Percentiles rank a stretch among this genome's conserved stretches.
These are phyloP conservation scores for Adansonia madagascariensis DNA, from an alignment of 441 rosid genomes.

Conservation along the genomic window DNA sequence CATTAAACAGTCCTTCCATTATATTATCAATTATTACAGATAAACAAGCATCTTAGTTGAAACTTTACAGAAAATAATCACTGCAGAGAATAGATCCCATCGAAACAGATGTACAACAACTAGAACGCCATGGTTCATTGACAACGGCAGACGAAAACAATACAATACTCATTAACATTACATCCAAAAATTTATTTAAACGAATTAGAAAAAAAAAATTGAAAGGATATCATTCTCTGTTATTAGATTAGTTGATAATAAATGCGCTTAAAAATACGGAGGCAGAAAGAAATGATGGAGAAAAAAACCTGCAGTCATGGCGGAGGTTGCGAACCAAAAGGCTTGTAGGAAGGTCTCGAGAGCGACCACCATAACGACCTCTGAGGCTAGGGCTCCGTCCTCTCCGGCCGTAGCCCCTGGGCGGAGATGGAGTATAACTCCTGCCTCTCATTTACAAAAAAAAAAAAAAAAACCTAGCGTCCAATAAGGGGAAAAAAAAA, in stretches of 20 bases:
- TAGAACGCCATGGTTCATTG: neutral
- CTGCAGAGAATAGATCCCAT: too few relatives aligned
- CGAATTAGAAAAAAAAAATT: neutral
- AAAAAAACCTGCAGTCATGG: constrained; percentile 69
- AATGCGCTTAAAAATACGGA: neutral
- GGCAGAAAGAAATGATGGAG: neutral
- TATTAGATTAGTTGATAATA: neutral
- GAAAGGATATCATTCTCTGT: neutral
- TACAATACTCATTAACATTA: neutral
- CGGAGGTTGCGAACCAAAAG: constrained; percentile 81
- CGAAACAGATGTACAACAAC: too few relatives aligned
- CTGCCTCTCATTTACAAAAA: constrained; percentile 62
- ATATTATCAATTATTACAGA: neutral
- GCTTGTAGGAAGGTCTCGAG: constrained; percentile 72
- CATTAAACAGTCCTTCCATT: neutral
- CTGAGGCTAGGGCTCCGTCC: constrained; percentile 75
- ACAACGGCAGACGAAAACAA: neutral
- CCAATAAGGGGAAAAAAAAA: neutral
- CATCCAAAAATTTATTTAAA: neutral
- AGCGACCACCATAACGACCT: constrained; percentile 66
- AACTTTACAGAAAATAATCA: too few relatives aligned
- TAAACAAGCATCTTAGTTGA: too few relatives aligned
- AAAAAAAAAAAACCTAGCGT: neutral
- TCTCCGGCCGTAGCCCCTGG: constrained; percentile 68
- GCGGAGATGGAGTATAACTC: constrained; percentile 78